Percentiles rank a stretch among this genome's conserved stretches.
Evolutionary conservation across 495 filamentous ascomycete species (phyloP).

Genomic region (Lasiosphaeria miniovina): DNA sequence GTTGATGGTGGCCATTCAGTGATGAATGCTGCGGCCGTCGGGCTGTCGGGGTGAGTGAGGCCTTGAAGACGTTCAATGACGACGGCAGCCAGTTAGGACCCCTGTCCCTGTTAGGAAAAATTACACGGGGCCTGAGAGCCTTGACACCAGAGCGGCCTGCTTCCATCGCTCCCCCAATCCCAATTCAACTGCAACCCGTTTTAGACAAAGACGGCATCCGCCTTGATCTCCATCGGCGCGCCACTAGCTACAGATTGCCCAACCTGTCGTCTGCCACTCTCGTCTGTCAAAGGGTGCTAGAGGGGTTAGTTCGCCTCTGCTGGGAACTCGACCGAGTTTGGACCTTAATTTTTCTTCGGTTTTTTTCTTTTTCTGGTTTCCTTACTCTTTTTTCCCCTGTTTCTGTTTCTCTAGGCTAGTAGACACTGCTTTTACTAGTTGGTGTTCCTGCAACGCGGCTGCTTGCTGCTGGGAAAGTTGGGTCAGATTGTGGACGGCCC

Average conservation of each 20-base stretch:
- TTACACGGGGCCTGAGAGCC: no score
- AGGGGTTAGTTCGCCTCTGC: slow-evolving; percentile 24
- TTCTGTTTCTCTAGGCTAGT: not conserved
- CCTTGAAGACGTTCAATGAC: no score
- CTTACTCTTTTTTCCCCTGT: not conserved
- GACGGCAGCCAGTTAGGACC: no score
- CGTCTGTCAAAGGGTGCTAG: slow-evolving; percentile 16
- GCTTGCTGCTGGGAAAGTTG: not conserved
- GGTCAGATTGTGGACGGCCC: not conserved
- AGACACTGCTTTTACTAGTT: no score
- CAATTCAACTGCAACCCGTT: not conserved
- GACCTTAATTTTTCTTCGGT: slow-evolving; percentile 1
- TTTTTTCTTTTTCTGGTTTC: slow-evolving; percentile 14
- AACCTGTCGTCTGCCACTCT: slow-evolving; percentile 8
- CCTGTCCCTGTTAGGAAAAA: no score
- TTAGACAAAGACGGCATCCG: not conserved
- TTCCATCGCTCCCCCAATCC: slow-evolving; percentile 7
- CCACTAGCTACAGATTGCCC: slow-evolving; percentile 1
- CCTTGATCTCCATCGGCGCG: not conserved
- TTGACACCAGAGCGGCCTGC: not conserved
- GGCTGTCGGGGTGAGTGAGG: no score
- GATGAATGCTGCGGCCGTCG: no score
- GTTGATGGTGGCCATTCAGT: no score
- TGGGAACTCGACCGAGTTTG: not conserved
- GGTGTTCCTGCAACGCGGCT: slow-evolving; percentile 2